Percentiles rank a stretch among this genome's conserved stretches.
Evolutionary conservation across 345 rosid species (phyloP).

Genomic region (Eucalyptus guilfoylei): DNA sequence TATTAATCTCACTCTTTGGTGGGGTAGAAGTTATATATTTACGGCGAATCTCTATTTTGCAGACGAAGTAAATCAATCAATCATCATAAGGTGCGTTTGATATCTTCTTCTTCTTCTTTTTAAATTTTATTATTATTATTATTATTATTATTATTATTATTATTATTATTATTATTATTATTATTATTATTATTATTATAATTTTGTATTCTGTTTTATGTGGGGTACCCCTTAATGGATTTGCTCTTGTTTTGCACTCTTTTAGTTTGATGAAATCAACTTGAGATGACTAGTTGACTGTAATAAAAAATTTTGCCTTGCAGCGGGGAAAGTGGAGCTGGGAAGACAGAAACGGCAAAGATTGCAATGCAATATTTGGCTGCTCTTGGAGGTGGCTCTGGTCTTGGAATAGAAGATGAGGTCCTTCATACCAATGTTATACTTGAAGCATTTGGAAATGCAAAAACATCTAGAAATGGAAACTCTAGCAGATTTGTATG

Average conservation of each 20-base stretch:
- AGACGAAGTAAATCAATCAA: conserved; percentile 82
- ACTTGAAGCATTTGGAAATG: conserved; percentile 98
- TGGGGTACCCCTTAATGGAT: background rate
- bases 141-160: too few relatives aligned
- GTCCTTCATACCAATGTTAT: conserved; percentile 58
- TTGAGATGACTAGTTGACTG: background rate
- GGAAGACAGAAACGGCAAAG: conserved; percentile 97
- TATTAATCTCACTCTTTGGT: background rate
- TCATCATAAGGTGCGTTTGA: conserved; percentile 73
- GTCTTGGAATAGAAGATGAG: conserved; percentile 53
- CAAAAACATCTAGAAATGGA: conserved; percentile 81
- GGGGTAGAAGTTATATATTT: background rate
- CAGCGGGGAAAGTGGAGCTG: conserved; percentile 99
- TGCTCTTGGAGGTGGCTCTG: conserved; percentile 66
- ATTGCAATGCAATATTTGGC: conserved; percentile 86
- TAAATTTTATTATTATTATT: background rate
- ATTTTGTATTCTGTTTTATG: background rate
- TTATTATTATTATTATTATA: too few relatives aligned
- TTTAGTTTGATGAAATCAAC: background rate
- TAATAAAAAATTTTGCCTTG: background rate
- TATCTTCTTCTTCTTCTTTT: background rate
- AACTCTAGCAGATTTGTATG: conserved; percentile 97
- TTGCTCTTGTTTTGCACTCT: background rate
- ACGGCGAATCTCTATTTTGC: conserved; percentile 6
- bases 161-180: too few relatives aligned